Evolutionary conservation across 495 filamentous ascomycete genomes (phyloP).

Genomic region (Penicillium argentinense): DNA sequence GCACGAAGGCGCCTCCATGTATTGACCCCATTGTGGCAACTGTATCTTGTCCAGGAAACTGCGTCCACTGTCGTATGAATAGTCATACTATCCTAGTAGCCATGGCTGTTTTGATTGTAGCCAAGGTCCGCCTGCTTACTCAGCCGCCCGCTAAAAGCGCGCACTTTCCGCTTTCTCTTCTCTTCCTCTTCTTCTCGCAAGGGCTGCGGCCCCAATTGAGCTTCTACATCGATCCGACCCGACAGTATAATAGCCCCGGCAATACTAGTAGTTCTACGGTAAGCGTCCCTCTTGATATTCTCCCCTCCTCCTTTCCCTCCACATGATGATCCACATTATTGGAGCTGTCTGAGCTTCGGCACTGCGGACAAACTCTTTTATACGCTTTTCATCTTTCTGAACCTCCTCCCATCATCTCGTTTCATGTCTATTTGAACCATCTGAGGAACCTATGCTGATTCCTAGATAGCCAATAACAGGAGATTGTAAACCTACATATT

Average conservation of each 20-base stretch:
- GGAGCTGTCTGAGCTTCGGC: slow-evolving; percentile 90
- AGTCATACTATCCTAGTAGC: background rate
- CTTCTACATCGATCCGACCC: slow-evolving; percentile 1
- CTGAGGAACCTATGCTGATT: slow-evolving; percentile 24
- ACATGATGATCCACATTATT: slow-evolving; percentile 76
- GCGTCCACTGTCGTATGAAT: background rate
- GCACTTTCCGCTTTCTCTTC: slow-evolving; percentile 20
- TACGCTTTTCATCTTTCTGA: slow-evolving; percentile 48
- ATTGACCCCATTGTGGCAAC: too few relatives aligned
- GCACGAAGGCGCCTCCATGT: too few relatives aligned
- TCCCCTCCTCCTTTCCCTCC: slow-evolving; percentile 9
- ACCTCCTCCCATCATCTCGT: slow-evolving; percentile 7
- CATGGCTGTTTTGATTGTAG: too few relatives aligned
- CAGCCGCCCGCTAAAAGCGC: slow-evolving; percentile 21
- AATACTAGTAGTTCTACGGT: slow-evolving; percentile 40
- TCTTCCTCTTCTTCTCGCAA: slow-evolving; percentile 13
- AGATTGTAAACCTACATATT: slow-evolving; percentile 42
- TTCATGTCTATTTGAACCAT: slow-evolving; percentile 1
- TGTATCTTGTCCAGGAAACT: too few relatives aligned
- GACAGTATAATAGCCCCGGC: slow-evolving; percentile 37
- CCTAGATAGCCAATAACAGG: slow-evolving; percentile 31
- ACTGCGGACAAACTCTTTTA: slow-evolving; percentile 52
- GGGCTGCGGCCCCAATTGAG: slow-evolving; percentile 41
- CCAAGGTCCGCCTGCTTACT: slow-evolving; percentile 23
- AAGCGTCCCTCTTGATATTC: slow-evolving; percentile 16